Percentiles rank a stretch among this genome's conserved stretches.
Evolutionary conservation across 228 moss, liverwort and hornwort genomes (phyloP).

Genomic region (Sphagnum magellanicum): DNA sequence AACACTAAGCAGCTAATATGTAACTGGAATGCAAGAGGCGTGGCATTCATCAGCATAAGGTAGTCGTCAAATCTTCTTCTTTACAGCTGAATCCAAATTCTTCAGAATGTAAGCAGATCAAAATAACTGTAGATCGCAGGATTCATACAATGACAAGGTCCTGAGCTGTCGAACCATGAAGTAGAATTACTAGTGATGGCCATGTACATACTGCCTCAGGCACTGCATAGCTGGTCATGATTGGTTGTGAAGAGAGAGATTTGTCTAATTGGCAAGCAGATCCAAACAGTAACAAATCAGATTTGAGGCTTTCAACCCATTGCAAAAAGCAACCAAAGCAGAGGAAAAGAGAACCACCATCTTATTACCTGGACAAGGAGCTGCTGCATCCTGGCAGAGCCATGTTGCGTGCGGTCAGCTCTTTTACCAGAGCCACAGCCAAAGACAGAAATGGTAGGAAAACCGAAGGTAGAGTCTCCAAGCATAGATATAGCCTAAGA

Average conservation of each 20-base stretch:
- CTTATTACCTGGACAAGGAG: slow-evolving; percentile 71
- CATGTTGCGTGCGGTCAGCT: slow-evolving; percentile 67
- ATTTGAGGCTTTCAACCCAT: not conserved
- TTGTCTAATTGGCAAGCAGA: slow-evolving; percentile 50
- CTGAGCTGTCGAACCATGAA: slow-evolving; percentile 95
- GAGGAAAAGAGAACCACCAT: too few species aligned
- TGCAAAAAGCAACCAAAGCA: too few species aligned
- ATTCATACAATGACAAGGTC: not conserved
- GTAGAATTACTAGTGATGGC: slow-evolving; percentile 55
- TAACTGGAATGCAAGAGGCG: slow-evolving; percentile 3
- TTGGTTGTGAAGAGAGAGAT: slow-evolving; percentile 51
- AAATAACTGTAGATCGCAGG: not conserved
- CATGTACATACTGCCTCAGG: slow-evolving; percentile 27
- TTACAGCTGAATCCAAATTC: too few species aligned
- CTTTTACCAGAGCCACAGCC: slow-evolving; percentile 55
- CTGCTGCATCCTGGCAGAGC: slow-evolving; percentile 70
- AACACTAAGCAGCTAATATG: not conserved
- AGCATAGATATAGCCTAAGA: slow-evolving; percentile 28
- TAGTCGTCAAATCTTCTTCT: not conserved
- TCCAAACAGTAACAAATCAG: slow-evolving; percentile 1
- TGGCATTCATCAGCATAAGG: not conserved
- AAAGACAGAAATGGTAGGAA: slow-evolving; percentile 77
- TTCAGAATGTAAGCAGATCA: too few species aligned
- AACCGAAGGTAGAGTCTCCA: slow-evolving; percentile 20
- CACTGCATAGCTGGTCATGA: slow-evolving; percentile 77